Evolutionary conservation across 2,329 filamentous ascomycete species (phyloP).

Genomic region (Colletotrichum endophyticum): DNA sequence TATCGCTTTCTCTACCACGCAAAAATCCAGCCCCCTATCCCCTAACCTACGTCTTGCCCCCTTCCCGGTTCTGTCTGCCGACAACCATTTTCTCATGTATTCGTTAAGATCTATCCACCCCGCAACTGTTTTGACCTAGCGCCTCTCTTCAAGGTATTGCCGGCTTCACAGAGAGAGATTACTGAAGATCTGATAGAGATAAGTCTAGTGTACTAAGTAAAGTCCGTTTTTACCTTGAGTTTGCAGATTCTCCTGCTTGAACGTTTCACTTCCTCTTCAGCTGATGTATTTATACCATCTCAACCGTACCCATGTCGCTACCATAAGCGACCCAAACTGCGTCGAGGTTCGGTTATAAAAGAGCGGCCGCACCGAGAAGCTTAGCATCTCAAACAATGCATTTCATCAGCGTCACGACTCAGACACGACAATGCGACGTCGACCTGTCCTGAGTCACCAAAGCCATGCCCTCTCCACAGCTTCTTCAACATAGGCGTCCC

Average conservation of each 20-base stretch:
- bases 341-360: not conserved
- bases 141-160: not conserved
- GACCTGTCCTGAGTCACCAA: not conserved
- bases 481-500: not conserved
- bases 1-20: not conserved
- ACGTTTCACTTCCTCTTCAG: not conserved
- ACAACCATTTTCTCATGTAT: not conserved
- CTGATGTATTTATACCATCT: not conserved
- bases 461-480: not conserved
- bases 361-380: fast-evolving
- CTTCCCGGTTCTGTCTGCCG: not conserved
- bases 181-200: not conserved
- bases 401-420: no score
- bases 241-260: not conserved
- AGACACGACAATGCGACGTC: no score
- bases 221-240: no score
- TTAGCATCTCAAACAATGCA: not conserved
- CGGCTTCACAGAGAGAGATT: not conserved
- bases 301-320: no score
- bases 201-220: not conserved
- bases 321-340: fast-evolving
- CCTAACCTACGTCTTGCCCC: not conserved
- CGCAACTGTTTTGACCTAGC: not conserved
- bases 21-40: not conserved
- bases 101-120: not conserved